Base-by-base conservation (phyloP, 2,329 filamentous ascomycete genomes). In the Gnomoniopsis sp. region DNA sequence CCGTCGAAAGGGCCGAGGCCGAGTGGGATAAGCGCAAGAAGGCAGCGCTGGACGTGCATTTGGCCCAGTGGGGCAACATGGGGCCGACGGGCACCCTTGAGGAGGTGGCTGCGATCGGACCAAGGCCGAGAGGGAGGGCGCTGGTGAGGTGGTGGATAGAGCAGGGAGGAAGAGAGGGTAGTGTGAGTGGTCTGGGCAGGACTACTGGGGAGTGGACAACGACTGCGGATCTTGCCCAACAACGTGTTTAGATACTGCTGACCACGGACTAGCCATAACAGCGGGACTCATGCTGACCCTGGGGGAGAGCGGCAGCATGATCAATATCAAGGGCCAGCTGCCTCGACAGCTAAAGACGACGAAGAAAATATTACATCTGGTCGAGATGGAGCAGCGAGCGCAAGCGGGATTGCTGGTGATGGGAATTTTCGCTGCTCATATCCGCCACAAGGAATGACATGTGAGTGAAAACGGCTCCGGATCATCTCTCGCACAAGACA, bases 1-100 rank as follows among this genome's bases (percentile, higher is more conserved):
- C 50, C 36, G 22, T 53, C 17, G 22, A 38, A n/a, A 50, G 44
- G 41, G 60, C 53, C 19, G 38, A 19, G 26, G 14, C 44, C 34
- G 60, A 46, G 19, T 62, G 57, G 88, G 19, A 21, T 1, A 10
- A 23, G 22, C 43, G 48, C n/a, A 41, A 23, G 19, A 8, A 54
- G 46, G n/a, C 48, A 19, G 50, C 26, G 4, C 33, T 54, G 17
- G 49, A 30, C 38, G 49, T 43, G 23, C 48, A 55, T 7, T 26
- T 38, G 6, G 15, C 12, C 10, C 48, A 19, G 34, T 60, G 60
- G 53, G 36, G 55, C 6, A n/a, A 19, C 7, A 17, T 43, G 15
- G 58, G 58, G 44, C 23, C 53, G 19, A 10, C 3, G 11, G 58
- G 49, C 46, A 19, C 10, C 3, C 2, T 49, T 17, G 50, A 49